Evolutionary conservation across 768 basidiomycete genomes (phyloP).

Genomic region (Pulveroboletus sp.): DNA sequence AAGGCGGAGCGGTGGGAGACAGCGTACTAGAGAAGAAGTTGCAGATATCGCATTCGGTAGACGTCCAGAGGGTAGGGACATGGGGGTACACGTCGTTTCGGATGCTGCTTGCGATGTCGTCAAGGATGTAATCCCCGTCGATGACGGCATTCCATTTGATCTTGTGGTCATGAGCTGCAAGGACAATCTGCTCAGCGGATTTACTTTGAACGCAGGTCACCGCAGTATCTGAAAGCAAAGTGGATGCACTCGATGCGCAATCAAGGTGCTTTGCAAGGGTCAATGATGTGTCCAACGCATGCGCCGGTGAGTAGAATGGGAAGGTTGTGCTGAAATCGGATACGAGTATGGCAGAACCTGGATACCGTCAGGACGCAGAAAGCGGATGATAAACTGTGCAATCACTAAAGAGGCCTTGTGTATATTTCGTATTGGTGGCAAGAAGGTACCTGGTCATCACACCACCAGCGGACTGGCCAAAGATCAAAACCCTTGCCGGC

Average conservation of each 20-base stretch:
- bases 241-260: slow-evolving; percentile 16
- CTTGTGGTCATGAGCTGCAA: slow-evolving; percentile 7
- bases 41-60: slow-evolving; percentile 15
- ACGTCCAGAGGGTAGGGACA: slow-evolving; percentile 17
- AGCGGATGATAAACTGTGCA: background rate
- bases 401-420: slow-evolving; percentile 18
- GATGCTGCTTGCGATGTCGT: slow-evolving; percentile 13
- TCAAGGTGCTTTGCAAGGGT: slow-evolving; percentile 13
- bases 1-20: slow-evolving; percentile 11
- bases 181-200: slow-evolving; percentile 5
- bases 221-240: background rate
- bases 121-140: slow-evolving; percentile 18
- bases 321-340: slow-evolving; percentile 13
- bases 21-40: slow-evolving; percentile 18
- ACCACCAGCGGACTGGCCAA: slow-evolving; percentile 22
- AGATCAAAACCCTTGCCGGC: slow-evolving; percentile 15
- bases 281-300: slow-evolving; percentile 12
- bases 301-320: slow-evolving; percentile 14
- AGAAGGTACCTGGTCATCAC: slow-evolving; percentile 16
- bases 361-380: background rate
- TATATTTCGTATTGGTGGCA: slow-evolving; percentile 15
- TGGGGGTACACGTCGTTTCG: slow-evolving; percentile 11
- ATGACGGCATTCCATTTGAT: slow-evolving; percentile 11
- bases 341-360: slow-evolving; percentile 15
- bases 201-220: slow-evolving; percentile 4